phyloP scores from a whole-genome alignment of 2,329 filamentous ascomycete species.

The Apiospora arundinis region DNA sequence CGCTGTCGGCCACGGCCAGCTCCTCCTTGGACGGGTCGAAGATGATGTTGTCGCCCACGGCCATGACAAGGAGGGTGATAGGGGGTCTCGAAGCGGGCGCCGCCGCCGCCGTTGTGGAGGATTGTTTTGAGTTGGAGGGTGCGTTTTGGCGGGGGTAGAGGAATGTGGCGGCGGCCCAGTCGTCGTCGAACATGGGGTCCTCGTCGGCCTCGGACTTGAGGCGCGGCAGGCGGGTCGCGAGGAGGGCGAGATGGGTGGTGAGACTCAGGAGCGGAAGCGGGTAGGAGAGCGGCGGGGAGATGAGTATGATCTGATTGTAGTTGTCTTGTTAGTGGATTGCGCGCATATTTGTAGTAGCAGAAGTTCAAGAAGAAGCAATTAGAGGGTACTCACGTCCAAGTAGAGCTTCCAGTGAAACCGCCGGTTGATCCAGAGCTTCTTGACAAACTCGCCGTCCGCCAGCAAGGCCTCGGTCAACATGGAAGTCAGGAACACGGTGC shows the following conservation, averaged over 20 bases:
- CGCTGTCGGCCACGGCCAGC: conserved; percentile 88
- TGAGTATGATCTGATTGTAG: conserved; percentile 82
- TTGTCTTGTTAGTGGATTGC: conserved; percentile 5
- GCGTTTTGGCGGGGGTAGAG: conserved; percentile 67
- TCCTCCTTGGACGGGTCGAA: conserved; percentile 94
- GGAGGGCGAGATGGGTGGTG: conserved; percentile 90
- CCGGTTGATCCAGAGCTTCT: conserved; percentile 82
- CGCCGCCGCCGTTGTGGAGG: conserved; percentile 31
- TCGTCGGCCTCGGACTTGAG: conserved; percentile 91
- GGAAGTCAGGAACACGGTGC: conserved; percentile 84
- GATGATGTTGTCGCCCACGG: conserved; percentile 85
- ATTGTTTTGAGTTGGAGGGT: conserved; percentile 31
- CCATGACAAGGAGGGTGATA: conserved; percentile 88
- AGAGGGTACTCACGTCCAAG: conserved; percentile 77
- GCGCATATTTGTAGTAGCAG: neutral
- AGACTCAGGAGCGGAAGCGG: conserved; percentile 88
- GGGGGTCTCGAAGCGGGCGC: conserved; percentile 64
- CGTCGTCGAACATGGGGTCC: conserved; percentile 96
- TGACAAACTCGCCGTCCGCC: conserved; percentile 71
- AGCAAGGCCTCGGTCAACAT: conserved; percentile 90
- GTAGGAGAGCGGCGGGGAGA: conserved; percentile 92
- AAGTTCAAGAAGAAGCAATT: conserved; percentile 1
- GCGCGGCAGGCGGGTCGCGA: conserved; percentile 82
- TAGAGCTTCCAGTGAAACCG: conserved; percentile 97
- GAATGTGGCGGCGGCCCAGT: conserved; percentile 85